Conservation (phyloP, 2,329 filamentous ascomycete genomes). For the Plenodomus lindquistii region DNA sequence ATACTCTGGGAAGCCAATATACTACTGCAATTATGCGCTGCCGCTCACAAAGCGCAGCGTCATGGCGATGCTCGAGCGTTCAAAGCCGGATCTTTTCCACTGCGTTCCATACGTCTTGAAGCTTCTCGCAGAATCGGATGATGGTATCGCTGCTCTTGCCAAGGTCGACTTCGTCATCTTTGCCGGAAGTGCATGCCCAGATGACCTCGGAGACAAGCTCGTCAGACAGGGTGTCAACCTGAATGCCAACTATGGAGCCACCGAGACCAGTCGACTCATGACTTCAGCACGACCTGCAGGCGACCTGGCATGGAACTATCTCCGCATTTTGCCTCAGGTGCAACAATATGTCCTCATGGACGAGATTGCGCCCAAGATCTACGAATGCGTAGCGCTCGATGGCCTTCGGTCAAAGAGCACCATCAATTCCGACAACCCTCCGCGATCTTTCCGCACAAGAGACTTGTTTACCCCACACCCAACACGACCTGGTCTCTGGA, state of each 20-base stretch:
- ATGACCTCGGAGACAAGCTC: slow-evolving; percentile 60
- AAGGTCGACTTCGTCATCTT: slow-evolving; percentile 59
- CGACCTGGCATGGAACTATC: slow-evolving; percentile 65
- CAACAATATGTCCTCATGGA: slow-evolving; percentile 50
- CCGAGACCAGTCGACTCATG: slow-evolving; percentile 66
- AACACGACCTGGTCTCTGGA: slow-evolving; percentile 50
- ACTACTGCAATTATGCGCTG: slow-evolving; percentile 26
- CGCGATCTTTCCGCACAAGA: slow-evolving; percentile 52
- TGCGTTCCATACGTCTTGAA: slow-evolving; percentile 68
- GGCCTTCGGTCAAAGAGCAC: slow-evolving; percentile 44
- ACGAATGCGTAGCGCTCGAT: slow-evolving; percentile 45
- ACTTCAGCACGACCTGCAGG: slow-evolving; percentile 58
- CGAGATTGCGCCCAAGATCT: slow-evolving; percentile 44
- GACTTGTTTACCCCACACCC: slow-evolving; percentile 55
- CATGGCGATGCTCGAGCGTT: slow-evolving; percentile 12
- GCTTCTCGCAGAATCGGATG: slow-evolving; percentile 61
- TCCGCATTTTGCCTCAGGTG: slow-evolving; percentile 50
- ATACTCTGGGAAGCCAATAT: slow-evolving; percentile 29
- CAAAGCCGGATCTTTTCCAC: slow-evolving; percentile 59
- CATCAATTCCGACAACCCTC: slow-evolving; percentile 51
- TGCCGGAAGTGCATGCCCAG: slow-evolving; percentile 62
- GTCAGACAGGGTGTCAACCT: slow-evolving; percentile 59
- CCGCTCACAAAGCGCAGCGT: slow-evolving; percentile 26
- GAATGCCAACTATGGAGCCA: slow-evolving; percentile 63
- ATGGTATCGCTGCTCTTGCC: slow-evolving; percentile 55